Conservation (phyloP, 805 yeast species). For the Metschnikowia lochheadii region DNA sequence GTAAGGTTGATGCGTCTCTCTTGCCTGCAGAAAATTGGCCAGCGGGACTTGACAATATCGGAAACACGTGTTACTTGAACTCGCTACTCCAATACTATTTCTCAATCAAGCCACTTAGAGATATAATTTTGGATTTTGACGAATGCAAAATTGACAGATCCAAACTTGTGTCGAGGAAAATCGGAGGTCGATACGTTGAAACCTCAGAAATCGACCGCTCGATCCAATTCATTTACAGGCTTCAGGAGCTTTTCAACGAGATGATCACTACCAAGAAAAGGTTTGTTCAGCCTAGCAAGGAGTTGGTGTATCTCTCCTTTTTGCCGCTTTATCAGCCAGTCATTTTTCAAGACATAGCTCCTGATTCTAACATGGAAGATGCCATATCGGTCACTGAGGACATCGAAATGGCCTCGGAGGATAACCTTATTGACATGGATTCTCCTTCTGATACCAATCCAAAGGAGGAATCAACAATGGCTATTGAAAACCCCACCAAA, state of each 20-base stretch:
- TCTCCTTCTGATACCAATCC: background rate
- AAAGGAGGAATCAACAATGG: conserved; percentile 4
- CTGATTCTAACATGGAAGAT: conserved; percentile 6
- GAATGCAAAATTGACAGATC: conserved; percentile 20
- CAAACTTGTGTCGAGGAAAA: conserved; percentile 45
- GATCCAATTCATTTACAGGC: conserved; percentile 70
- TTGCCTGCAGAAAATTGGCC: conserved; percentile 72
- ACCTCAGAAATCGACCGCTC: conserved; percentile 76
- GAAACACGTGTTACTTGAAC: conserved; percentile 86
- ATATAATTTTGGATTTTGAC: conserved; percentile 55
- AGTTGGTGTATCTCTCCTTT: conserved; percentile 84
- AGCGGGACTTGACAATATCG: conserved; percentile 88
- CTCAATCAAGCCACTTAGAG: conserved; percentile 76
- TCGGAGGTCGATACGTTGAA: conserved; percentile 86
- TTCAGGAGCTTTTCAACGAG: conserved; percentile 63
- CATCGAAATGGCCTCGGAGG: background rate
- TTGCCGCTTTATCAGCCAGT: conserved; percentile 67
- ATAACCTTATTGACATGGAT: background rate
- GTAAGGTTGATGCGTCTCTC: conserved; percentile 56
- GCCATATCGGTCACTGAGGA: conserved; percentile 1
- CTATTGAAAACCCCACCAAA: background rate
- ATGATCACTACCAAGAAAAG: conserved; percentile 61
- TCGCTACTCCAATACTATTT: conserved; percentile 88
- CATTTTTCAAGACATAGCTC: conserved; percentile 38
- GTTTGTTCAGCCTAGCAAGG: conserved; percentile 76